Evolutionary conservation across 2,329 filamentous ascomycete genomes (phyloP).

Genomic region (Keithomyces neogunnii): DNA sequence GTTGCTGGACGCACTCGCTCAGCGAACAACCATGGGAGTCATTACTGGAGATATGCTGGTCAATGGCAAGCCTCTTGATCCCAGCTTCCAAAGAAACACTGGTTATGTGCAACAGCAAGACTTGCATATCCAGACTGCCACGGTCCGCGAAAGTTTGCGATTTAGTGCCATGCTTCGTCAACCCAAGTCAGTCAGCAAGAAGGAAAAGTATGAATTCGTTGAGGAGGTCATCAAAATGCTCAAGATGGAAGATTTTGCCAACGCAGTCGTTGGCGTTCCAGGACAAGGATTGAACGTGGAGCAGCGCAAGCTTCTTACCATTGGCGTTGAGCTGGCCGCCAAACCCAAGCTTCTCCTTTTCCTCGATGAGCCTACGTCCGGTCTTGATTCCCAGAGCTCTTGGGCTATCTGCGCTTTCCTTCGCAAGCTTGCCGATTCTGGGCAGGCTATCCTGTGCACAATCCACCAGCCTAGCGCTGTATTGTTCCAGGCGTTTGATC

Average conservation of each 20-base stretch:
- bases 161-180: constrained; percentile 53
- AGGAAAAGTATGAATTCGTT: constrained; percentile 54
- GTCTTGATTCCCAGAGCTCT: constrained; percentile 54
- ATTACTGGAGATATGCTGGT: constrained; percentile 60
- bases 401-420: constrained; percentile 57
- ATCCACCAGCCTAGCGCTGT: constrained; percentile 47
- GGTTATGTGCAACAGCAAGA: constrained; percentile 63
- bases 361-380: constrained; percentile 52
- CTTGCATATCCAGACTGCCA: constrained; percentile 45
- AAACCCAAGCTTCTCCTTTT: constrained; percentile 52
- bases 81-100: constrained; percentile 54
- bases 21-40: constrained; percentile 50
- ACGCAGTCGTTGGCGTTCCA: constrained; percentile 55
- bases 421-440: constrained; percentile 48
- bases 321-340: constrained; percentile 50
- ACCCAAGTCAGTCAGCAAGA: constrained; percentile 39
- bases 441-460: constrained; percentile 46
- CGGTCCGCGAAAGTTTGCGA: constrained; percentile 43
- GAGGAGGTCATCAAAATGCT: constrained; percentile 59
- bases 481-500: constrained; percentile 49
- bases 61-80: constrained; percentile 47
- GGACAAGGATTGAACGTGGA: constrained; percentile 54
- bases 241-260: constrained; percentile 58
- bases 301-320: constrained; percentile 53
- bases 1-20: constrained; percentile 32